These are phyloP conservation scores for Solanum pimpinellifolium DNA, from an alignment of 257 asterid species.

Conservation along the genomic window DNA sequence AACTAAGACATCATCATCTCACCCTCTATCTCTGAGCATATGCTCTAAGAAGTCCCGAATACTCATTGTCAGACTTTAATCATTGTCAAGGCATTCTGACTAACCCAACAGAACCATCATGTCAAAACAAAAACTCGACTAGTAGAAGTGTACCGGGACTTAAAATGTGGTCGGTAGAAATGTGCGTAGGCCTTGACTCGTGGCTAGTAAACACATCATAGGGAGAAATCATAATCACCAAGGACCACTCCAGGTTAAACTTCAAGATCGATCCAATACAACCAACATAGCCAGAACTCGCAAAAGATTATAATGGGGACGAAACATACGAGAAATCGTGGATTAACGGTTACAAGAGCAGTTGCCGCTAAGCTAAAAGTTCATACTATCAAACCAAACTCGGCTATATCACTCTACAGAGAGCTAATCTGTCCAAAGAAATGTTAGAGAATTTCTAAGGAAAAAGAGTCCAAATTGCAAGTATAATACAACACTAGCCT, in stretches of 20 bases:
- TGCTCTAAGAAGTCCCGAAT: not conserved
- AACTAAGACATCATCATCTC: too few relatives aligned
- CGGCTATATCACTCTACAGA: too few relatives aligned
- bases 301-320: not conserved
- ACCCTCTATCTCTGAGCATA: not conserved
- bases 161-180: not conserved
- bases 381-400: too few relatives aligned
- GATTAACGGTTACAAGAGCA: not conserved
- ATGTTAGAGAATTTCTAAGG: not conserved
- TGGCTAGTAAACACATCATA: not conserved
- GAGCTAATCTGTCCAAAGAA: too few relatives aligned
- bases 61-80: too few relatives aligned
- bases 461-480: too few relatives aligned
- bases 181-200: not conserved
- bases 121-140: not conserved
- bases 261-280: not conserved
- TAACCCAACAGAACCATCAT: not conserved
- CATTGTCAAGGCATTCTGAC: not conserved
- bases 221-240: not conserved
- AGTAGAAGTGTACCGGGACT: too few relatives aligned
- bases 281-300: not conserved
- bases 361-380: fast-evolving
- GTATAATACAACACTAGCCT: not conserved
- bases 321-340: too few relatives aligned
- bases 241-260: not conserved